Conservation (phyloP, 2,329 filamentous ascomycete species). For the Chalaropsis thielavioides region DNA sequence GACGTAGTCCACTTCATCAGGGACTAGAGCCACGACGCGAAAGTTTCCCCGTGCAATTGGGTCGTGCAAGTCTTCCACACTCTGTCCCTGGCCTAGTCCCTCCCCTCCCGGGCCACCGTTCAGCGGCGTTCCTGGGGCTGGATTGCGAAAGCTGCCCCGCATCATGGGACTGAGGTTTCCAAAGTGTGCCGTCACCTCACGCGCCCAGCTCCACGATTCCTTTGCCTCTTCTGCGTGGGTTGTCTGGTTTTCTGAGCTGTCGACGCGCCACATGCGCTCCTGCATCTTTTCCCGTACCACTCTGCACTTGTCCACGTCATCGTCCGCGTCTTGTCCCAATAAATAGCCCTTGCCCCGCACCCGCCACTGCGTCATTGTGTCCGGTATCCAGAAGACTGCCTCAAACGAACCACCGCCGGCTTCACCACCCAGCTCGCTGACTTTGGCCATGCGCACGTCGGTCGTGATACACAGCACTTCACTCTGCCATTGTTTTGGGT, state of each 20-base stretch:
- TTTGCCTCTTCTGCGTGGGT: slow-evolving; percentile 21
- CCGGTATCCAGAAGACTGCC: slow-evolving; percentile 66
- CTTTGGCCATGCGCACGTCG: slow-evolving; percentile 76
- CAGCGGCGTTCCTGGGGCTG: slow-evolving; percentile 51
- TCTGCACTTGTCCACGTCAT: slow-evolving; percentile 7
- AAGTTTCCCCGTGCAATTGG: slow-evolving; percentile 59
- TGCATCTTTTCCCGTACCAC: not conserved
- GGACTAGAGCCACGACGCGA: slow-evolving; percentile 66
- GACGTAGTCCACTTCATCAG: slow-evolving; percentile 59
- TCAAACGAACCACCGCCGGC: slow-evolving; percentile 57
- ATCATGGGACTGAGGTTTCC: slow-evolving; percentile 73
- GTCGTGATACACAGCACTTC: slow-evolving; percentile 77
- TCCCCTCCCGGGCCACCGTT: slow-evolving; percentile 26
- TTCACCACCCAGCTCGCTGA: slow-evolving; percentile 50
- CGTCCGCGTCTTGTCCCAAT: slow-evolving; percentile 53
- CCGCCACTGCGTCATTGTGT: slow-evolving; percentile 67
- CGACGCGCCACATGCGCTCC: not conserved
- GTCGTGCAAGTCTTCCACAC: slow-evolving; percentile 58
- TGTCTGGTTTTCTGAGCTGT: slow-evolving; percentile 21
- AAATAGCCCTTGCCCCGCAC: slow-evolving; percentile 63
- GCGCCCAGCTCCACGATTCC: slow-evolving; percentile 55
- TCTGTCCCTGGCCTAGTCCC: slow-evolving; percentile 40
- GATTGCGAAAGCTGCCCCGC: slow-evolving; percentile 61
- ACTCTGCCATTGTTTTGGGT: slow-evolving; percentile 54
- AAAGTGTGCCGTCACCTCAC: slow-evolving; percentile 75